A percentile compares a stretch with the other conserved stretches of the same genome.
phyloP scores from a whole-genome alignment of 2,329 filamentous ascomycete species.

The Bimuria novae-zelandiae region DNA sequence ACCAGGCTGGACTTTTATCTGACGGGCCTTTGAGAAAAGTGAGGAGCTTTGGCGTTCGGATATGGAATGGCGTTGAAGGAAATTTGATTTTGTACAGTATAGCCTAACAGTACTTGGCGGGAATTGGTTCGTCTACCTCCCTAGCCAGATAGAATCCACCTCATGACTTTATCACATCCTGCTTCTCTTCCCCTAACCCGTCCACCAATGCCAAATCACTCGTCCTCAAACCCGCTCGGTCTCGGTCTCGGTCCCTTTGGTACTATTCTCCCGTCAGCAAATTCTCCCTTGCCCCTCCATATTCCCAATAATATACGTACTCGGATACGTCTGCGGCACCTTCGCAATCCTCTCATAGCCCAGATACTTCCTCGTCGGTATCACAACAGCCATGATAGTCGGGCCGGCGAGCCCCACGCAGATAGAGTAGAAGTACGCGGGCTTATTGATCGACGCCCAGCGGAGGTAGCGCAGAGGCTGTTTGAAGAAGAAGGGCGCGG shows the following conservation, averaged over 20 bases:
- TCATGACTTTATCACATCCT: background rate
- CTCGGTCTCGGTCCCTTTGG: constrained; percentile 53
- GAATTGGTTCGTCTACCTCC: background rate
- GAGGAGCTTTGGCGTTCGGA: background rate
- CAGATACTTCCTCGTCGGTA: constrained; percentile 70
- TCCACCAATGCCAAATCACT: constrained; percentile 15
- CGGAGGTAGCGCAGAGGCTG: constrained; percentile 81
- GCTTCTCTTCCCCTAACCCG: background rate
- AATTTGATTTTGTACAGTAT: constrained; percentile 32
- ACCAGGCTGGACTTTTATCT: background rate
- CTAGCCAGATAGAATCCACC: background rate
- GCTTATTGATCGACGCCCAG: constrained; percentile 86
- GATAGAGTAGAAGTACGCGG: constrained; percentile 88
- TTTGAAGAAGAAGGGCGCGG: constrained; percentile 74
- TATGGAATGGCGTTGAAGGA: constrained; percentile 13
- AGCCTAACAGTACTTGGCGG: constrained; percentile 1
- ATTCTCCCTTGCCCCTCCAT: background rate
- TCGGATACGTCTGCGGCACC: constrained; percentile 89
- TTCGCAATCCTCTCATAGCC: constrained; percentile 71
- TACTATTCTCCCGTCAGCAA: constrained; percentile 41
- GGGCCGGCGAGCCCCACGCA: constrained; percentile 76
- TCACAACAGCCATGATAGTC: constrained; percentile 69
- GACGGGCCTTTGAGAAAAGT: background rate
- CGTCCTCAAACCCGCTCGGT: constrained; percentile 54
- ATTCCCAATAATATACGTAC: constrained; percentile 61